Conservation (phyloP, 352 stramenopile genomes). For the Phytophthora multivora region DNA sequence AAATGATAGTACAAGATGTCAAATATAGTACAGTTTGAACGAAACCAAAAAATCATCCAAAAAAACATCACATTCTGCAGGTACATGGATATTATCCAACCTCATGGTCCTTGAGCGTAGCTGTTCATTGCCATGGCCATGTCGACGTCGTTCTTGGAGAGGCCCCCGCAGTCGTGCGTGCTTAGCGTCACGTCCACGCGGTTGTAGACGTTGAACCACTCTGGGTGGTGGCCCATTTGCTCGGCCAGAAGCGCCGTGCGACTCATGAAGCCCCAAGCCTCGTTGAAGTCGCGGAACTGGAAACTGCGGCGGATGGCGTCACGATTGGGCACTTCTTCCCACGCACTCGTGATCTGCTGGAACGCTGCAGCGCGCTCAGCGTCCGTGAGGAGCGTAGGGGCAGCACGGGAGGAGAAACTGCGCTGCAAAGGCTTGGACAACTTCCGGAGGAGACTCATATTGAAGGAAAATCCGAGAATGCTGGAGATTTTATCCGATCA, state of each 20-base stretch:
- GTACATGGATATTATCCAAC: not conserved
- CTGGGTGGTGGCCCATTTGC: constrained; percentile 96
- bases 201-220: constrained; percentile 99
- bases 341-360: constrained; percentile 52
- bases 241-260: constrained; percentile 74
- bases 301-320: constrained; percentile 88
- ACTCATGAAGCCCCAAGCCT: constrained; percentile 86
- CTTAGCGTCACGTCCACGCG: constrained; percentile 95
- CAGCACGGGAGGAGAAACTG: constrained; percentile 28
- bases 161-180: constrained; percentile 95
- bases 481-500: too few species aligned
- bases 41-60: too few species aligned
- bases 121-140: constrained; percentile 82
- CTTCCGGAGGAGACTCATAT: constrained; percentile 10
- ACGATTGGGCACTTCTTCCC: constrained; percentile 55
- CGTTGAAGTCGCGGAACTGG: constrained; percentile 84
- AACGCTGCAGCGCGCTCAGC: constrained; percentile 49
- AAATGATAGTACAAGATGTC: too few species aligned
- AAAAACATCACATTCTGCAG: too few species aligned
- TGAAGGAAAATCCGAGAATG: too few species aligned
- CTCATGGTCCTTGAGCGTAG: constrained; percentile 46
- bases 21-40: too few species aligned
- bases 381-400: constrained; percentile 52
- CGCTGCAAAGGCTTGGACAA: constrained; percentile 7
- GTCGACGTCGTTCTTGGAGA: constrained; percentile 90